These are phyloP conservation scores for Selenicereus undatus DNA, from an alignment of 148 eudicot species.

Conservation along the genomic window DNA sequence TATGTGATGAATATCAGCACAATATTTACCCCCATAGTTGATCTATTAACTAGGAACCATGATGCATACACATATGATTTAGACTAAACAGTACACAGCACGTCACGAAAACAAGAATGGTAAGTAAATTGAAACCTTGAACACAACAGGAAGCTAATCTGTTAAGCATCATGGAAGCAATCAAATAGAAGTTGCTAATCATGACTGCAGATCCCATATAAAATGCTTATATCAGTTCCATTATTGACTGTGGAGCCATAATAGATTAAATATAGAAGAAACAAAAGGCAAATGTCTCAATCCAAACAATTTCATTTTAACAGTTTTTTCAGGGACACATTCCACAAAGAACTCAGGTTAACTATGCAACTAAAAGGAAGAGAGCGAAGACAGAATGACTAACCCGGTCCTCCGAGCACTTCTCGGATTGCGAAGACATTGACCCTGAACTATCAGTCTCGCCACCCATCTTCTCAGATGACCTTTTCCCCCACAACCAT, in stretches of 20 bases:
- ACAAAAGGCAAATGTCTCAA: neutral
- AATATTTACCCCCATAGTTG: too few species aligned
- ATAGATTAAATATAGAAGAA: neutral
- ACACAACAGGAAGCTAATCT: too few species aligned
- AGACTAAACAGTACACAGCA: too few species aligned
- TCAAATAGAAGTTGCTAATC: too few species aligned
- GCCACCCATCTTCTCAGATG: slow-evolving; percentile 59
- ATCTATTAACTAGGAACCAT: too few species aligned
- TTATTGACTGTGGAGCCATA: too few species aligned
- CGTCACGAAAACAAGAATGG: too few species aligned
- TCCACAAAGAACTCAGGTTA: neutral
- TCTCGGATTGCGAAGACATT: slow-evolving; percentile 66
- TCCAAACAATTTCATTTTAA: neutral
- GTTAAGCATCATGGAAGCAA: too few species aligned
- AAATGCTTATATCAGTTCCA: neutral
- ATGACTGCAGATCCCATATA: neutral
- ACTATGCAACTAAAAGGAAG: too few species aligned
- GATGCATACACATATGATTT: too few species aligned
- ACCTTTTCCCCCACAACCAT: slow-evolving; percentile 74
- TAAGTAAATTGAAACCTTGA: too few species aligned
- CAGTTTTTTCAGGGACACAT: neutral
- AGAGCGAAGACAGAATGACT: neutral
- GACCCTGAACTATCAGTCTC: slow-evolving; percentile 67
- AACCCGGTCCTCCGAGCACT: slow-evolving; percentile 68
- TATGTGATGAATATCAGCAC: too few species aligned